phyloP scores from a whole-genome alignment of 2,329 filamentous ascomycete species.

The Pyrenophora graminea region DNA sequence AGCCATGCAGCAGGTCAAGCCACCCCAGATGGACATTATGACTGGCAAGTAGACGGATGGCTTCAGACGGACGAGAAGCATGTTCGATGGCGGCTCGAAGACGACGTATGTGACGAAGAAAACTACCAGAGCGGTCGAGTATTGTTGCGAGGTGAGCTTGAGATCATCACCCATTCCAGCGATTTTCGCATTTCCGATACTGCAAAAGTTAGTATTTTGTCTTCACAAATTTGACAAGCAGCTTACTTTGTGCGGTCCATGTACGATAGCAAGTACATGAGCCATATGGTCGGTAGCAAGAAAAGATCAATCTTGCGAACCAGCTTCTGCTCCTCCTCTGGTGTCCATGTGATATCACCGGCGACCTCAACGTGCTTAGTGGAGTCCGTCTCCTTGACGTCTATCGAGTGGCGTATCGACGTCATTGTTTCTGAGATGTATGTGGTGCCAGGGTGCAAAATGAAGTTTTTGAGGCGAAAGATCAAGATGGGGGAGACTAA shows the following conservation, averaged over 20 bases:
- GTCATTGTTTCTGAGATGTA: constrained; percentile 23
- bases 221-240: background rate
- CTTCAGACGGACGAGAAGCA: constrained; percentile 55
- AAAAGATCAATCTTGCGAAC: constrained; percentile 55
- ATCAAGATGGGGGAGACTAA: background rate
- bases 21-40: constrained; percentile 61
- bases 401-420: constrained; percentile 25
- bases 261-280: constrained; percentile 57
- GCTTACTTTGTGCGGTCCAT: constrained; percentile 50
- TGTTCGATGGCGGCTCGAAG: constrained; percentile 60
- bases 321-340: constrained; percentile 54
- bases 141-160: constrained; percentile 53
- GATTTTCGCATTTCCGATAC: constrained; percentile 57
- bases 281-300: constrained; percentile 54
- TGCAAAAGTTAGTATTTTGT: background rate
- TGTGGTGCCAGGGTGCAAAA: background rate
- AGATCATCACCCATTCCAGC: constrained; percentile 57
- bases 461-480: background rate
- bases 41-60: constrained; percentile 56
- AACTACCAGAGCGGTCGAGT: constrained; percentile 57
- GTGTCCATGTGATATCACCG: constrained; percentile 52
- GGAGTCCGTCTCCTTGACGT: constrained; percentile 42
- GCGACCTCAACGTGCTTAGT: constrained; percentile 52
- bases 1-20: constrained; percentile 57
- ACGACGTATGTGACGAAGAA: constrained; percentile 60